phyloP scores from a whole-genome alignment of 495 filamentous ascomycete genomes.

The Penicillium parvum region DNA sequence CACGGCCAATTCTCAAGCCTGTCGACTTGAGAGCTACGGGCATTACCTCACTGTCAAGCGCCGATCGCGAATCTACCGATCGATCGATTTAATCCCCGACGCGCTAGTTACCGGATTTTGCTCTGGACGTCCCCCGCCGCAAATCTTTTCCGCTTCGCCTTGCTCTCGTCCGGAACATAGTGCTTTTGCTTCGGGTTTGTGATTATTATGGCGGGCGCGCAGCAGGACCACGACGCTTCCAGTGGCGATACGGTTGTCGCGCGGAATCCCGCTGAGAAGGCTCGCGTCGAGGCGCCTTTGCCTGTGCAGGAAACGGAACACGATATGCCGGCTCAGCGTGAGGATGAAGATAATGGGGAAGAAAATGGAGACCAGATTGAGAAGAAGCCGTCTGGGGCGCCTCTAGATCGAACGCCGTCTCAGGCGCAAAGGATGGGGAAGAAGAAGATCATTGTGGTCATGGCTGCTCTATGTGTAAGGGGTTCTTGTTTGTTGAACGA shows the following conservation, averaged over 20 bases:
- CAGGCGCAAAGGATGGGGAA: conserved; percentile 44
- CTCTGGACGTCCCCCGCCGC: conserved; percentile 1
- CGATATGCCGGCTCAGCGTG: background rate
- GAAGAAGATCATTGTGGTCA: conserved; percentile 46
- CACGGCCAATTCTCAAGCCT: background rate
- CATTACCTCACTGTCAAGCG: background rate
- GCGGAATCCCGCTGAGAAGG: conserved; percentile 8
- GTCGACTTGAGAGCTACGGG: background rate
- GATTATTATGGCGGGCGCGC: conserved; percentile 11
- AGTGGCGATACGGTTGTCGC: conserved; percentile 18
- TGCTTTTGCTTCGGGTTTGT: background rate
- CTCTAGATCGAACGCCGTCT: conserved; percentile 35
- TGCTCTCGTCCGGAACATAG: background rate
- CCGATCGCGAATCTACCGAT: background rate
- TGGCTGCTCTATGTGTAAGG: conserved; percentile 48
- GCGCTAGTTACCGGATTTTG: conserved; percentile 7
- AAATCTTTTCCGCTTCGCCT: conserved; percentile 1
- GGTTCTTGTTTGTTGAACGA: too few species aligned
- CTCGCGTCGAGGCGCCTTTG: conserved; percentile 1
- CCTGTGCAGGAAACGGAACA: conserved; percentile 2
- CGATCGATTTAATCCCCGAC: conserved; percentile 11
- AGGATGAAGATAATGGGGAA: conserved; percentile 5
- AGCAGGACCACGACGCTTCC: conserved; percentile 10
- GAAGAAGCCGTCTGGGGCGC: conserved; percentile 16
- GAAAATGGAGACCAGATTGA: conserved; percentile 16